Evolutionary conservation across 1,284 basidiomycete species (phyloP).

Genomic region (Anthracocystis walkeri): DNA sequence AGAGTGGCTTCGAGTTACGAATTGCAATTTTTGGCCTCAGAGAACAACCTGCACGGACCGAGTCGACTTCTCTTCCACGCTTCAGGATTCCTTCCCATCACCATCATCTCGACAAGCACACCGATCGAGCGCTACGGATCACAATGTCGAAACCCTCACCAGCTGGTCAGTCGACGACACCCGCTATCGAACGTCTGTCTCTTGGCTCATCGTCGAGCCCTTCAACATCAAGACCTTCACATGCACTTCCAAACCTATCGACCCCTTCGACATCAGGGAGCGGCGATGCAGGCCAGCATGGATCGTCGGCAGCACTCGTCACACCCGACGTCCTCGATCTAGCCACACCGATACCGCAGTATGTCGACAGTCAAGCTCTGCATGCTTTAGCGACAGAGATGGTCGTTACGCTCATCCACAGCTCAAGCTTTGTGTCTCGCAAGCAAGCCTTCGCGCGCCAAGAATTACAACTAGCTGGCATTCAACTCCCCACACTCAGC

Average conservation of each 20-base stretch:
- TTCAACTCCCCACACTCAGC: conserved; percentile 13
- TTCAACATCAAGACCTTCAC: conserved; percentile 29
- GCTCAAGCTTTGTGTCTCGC: conserved; percentile 66
- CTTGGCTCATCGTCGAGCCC: conserved; percentile 34
- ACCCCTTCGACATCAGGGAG: conserved; percentile 7
- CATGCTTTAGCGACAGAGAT: conserved; percentile 87
- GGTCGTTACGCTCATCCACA: conserved; percentile 63
- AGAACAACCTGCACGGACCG: conserved; percentile 18
- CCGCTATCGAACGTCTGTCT: conserved; percentile 39
- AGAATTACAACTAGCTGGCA: conserved; percentile 37
- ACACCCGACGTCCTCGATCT: conserved; percentile 64
- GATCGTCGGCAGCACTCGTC: conserved; percentile 38
- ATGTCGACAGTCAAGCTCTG: conserved; percentile 81
- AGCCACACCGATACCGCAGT: conserved; percentile 68
- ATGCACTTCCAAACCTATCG: conserved; percentile 34
- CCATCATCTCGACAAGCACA: conserved; percentile 1
- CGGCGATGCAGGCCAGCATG: conserved; percentile 13
- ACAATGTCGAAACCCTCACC: conserved; percentile 26
- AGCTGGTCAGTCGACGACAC: conserved; percentile 15
- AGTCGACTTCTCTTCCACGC: neutral
- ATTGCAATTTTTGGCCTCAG: too few species aligned
- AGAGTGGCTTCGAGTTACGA: conserved; percentile 5
- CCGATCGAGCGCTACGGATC: too few species aligned
- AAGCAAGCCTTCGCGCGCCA: conserved; percentile 73
- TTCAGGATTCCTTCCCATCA: neutral